These are phyloP conservation scores for Fusarium liriodendri DNA, from an alignment of 2,329 filamentous ascomycete species.

Conservation along the genomic window DNA sequence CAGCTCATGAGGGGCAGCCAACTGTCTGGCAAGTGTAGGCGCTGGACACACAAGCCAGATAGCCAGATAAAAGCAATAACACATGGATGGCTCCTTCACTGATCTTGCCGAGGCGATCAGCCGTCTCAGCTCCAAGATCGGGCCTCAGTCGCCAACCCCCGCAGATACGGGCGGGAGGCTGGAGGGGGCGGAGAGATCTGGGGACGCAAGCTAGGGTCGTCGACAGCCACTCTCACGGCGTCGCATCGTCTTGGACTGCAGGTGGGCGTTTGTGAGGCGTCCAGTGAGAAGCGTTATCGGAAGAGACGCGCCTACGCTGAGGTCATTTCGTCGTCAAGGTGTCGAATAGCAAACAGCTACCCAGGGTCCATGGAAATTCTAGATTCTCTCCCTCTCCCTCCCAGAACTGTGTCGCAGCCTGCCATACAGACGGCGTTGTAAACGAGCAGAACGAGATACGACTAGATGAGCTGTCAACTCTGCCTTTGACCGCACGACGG, in stretches of 20 bases:
- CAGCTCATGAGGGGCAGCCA: not conserved
- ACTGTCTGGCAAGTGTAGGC: not conserved
- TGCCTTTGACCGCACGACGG: too few relatives aligned
- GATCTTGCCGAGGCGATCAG: not conserved
- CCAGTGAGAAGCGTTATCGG: not conserved
- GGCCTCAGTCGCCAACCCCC: not conserved
- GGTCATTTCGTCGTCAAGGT: slow-evolving; percentile 12
- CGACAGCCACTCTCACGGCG: not conserved
- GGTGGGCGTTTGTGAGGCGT: not conserved
- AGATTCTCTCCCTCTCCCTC: not conserved
- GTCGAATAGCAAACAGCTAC: not conserved
- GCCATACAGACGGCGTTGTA: not conserved
- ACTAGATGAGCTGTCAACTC: not conserved
- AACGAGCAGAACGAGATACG: not conserved
- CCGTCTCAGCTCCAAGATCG: not conserved
- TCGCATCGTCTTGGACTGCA: not conserved
- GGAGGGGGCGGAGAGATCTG: not conserved
- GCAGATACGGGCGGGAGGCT: not conserved
- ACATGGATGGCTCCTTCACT: not conserved
- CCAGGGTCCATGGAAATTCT: not conserved
- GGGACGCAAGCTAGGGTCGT: not conserved
- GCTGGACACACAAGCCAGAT: not conserved
- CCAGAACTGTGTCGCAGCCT: not conserved
- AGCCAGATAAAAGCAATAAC: not conserved
- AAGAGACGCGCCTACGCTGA: not conserved